Conservation (phyloP, 495 filamentous ascomycete genomes). For the Filosporella fistucella region DNA sequence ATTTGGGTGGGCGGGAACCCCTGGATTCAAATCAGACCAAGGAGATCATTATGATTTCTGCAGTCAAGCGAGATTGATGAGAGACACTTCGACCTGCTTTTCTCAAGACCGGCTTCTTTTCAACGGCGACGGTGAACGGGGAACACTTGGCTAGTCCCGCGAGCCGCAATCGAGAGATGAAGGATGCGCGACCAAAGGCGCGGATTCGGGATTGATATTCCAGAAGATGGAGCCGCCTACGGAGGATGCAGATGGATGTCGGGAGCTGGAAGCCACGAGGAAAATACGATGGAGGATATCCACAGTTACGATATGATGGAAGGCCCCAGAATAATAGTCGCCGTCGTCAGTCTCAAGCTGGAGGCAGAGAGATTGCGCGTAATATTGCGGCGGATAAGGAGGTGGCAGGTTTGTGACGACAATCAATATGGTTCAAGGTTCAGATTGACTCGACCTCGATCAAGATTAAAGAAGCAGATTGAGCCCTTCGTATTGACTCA, state of each 20-base stretch:
- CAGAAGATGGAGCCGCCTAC: too few relatives aligned
- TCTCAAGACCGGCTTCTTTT: neutral
- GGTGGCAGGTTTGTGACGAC: too few relatives aligned
- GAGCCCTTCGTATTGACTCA: too few relatives aligned
- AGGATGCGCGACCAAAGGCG: too few relatives aligned
- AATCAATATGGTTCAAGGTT: too few relatives aligned
- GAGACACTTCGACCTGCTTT: neutral
- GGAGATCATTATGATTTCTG: neutral
- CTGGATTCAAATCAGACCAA: neutral
- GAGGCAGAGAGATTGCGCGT: too few relatives aligned
- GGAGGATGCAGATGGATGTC: neutral
- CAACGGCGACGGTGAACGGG: neutral
- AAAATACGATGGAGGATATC: neutral
- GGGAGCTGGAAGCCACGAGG: neutral
- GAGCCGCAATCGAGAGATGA: neutral
- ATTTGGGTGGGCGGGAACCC: slow-evolving; percentile 3
- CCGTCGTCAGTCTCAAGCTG: too few relatives aligned
- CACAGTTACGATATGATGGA: neutral
- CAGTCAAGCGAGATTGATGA: slow-evolving; percentile 4
- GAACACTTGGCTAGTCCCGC: neutral
- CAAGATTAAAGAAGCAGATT: too few relatives aligned
- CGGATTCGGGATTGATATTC: too few relatives aligned
- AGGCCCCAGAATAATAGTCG: too few relatives aligned
- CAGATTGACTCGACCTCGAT: too few relatives aligned
- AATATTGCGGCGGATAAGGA: too few relatives aligned